phyloP scores from a whole-genome alignment of 768 basidiomycete species.

The Russula compacta region DNA sequence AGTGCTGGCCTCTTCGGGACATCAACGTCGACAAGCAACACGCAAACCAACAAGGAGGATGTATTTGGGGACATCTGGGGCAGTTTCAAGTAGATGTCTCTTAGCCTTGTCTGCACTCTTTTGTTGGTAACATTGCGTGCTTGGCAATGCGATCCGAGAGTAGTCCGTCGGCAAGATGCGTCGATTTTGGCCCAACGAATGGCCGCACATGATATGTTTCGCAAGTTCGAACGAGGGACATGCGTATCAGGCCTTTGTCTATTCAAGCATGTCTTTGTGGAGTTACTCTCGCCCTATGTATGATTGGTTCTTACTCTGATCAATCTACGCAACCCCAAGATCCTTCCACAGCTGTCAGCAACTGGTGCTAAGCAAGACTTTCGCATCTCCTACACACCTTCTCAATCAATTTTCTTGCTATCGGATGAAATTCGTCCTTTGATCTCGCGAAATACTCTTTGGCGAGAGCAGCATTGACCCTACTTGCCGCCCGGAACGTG shows the following conservation, averaged over 20 bases:
- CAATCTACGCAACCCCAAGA: conserved; percentile 16
- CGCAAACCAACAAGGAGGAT: conserved; percentile 51
- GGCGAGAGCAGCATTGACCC: conserved; percentile 48
- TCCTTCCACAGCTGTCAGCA: conserved; percentile 21
- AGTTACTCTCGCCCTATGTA: not conserved
- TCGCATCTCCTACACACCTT: conserved; percentile 38
- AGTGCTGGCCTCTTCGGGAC: conserved; percentile 30
- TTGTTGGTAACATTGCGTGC: not conserved
- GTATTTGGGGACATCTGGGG: conserved; percentile 81
- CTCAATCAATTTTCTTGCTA: conserved; percentile 65
- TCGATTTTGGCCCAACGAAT: not conserved
- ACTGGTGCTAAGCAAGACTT: not conserved
- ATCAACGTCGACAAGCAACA: conserved; percentile 25
- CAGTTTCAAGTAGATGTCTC: conserved; percentile 51
- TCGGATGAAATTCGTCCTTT: conserved; percentile 61
- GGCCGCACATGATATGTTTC: not conserved
- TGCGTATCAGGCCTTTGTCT: not conserved
- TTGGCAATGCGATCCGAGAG: not conserved
- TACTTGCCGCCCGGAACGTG: conserved; percentile 44
- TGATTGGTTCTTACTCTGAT: not conserved
- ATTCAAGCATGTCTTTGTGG: not conserved
- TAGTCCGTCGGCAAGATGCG: not conserved
- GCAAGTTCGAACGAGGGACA: not conserved
- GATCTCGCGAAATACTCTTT: conserved; percentile 37
- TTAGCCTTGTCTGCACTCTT: not conserved